Evolutionary conservation across 1,139 yeast genomes (phyloP), one percentile per base, ranked within the genome.

Genomic region (Suhomyces wounanorum): DNA sequence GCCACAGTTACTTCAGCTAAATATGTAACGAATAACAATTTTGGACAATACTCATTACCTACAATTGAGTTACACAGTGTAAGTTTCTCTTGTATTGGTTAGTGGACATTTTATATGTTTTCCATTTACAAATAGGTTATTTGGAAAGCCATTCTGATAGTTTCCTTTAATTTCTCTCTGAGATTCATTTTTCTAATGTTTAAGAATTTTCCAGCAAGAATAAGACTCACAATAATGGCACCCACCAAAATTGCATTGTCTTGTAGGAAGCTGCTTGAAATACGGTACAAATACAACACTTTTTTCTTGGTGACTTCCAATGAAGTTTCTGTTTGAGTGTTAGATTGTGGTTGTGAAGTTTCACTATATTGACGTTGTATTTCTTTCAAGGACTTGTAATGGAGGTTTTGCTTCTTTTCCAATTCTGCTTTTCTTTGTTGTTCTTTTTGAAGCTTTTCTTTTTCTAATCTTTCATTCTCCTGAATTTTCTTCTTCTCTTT

Each of bases 101-200:
- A 21, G 6, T 30, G 33, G 5, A 8, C 8, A 28, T 28, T 3
- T 21, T 3, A 28, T 28, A 28, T 9, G 13, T 28, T 2, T 30
- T 30, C 11, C 23, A n/a, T 6, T 21, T 26, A 73, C 51, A 74
- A 60, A 54, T 74, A 77, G 43, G 73, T 73, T 44, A 77, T 69
- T 58, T 75, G 72, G 59, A 77, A 73, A 9, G 81, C 81, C 81
- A 77, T 77, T 52, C 62, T 62, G 23, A 77, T 55, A 0, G 79
- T 75, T 47, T 76, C 78, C 49, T 62, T 61, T 18, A 75, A 42
- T 48, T 62, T 70, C 38, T 73, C 69, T 48, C 62, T 64, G 16
- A 75, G 44, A 52, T 70, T 68, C 7, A 68, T 56, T 50, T 62
- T 67, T 40, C 62, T 64, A 26, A 62, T 52, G 30, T 65, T 66